Evolutionary conservation across 2,329 filamentous ascomycete species (phyloP), one percentile per base, ranked within the genome.

Genomic region (Beauveria pseudobassiana): DNA sequence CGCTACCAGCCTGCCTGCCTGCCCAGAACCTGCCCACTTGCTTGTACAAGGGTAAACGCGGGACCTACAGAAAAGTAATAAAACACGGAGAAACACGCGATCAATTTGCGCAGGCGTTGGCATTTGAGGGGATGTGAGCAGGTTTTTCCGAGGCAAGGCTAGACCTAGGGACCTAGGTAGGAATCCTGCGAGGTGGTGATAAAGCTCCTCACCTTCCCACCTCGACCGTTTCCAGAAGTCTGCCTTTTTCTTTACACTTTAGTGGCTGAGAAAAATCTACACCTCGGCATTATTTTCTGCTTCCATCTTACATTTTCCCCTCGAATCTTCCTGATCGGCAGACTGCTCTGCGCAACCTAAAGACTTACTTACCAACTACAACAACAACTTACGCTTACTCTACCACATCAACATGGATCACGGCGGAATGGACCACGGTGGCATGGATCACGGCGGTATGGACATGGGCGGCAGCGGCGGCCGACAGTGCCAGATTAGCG

Each of bases 401-500:
- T 26, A 28, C 45, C 34, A 55, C 46, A 38, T 22, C 40, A 24
- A 46, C 16, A 61, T 61, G 59, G 52, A 55, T n/a, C 50, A 52
- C 49, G 59, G 54, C 40, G 49, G 60, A 40, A 64, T 64, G 62
- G 62, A 59, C 56, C 63, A 69, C 63, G 62, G 54, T 28, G 46
- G 59, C 45, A 64, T 64, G 62, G 62, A 60, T 59, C 63, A 69
- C 63, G 63, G 59, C 50, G 59, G 52, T 63, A 64, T 64, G 65
- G 57, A 66, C 61, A 60, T 60, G 49, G 54, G 67, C 38, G 53
- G 67, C 30, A 46, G 46, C 38, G 65, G 56, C 20, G 66, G 66
- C 40, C 64, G 63, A 40, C 65, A 67, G 14, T 80, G 77, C 73
- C 75, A 78, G 65, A 78, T 80, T 46, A 76, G 74, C 22, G 75